phyloP scores from a whole-genome alignment of 176 grass and related monocot genomes.

The Thalia dealbata region DNA sequence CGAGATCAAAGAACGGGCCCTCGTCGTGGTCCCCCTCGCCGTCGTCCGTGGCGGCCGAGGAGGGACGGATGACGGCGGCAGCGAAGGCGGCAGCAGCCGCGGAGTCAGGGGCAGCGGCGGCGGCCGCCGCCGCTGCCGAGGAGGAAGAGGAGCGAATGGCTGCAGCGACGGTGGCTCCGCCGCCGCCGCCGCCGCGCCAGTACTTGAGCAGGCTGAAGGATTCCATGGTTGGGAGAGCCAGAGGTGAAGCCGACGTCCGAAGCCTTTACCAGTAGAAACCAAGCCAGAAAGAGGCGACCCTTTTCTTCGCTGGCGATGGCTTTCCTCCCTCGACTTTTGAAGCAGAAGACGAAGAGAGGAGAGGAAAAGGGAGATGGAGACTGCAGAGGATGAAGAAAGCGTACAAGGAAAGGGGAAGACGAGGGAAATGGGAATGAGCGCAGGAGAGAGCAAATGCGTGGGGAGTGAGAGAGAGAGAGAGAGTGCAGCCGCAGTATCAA shows the following conservation, averaged over 20 bases:
- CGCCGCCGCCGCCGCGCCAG: conserved; percentile 53
- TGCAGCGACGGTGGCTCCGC: conserved; percentile 29
- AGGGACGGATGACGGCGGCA: conserved; percentile 3
- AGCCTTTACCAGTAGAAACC: background rate
- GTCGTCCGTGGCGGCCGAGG: conserved; percentile 4
- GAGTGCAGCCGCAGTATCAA: background rate
- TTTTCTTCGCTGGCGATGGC: background rate
- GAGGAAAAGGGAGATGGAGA: background rate
- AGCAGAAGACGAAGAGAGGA: background rate
- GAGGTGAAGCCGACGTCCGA: conserved; percentile 2
- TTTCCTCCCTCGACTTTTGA: background rate
- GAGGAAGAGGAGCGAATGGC: conserved; percentile 27
- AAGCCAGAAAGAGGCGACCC: conserved; percentile 1
- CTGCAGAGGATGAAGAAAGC: background rate
- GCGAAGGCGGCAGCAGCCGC: background rate
- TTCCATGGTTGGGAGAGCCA: conserved; percentile 49
- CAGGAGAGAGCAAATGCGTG: background rate
- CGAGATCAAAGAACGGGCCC: conserved; percentile 88
- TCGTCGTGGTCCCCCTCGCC: conserved; percentile 46
- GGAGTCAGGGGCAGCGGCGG: conserved; percentile 17
- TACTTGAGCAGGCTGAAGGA: conserved; percentile 84
- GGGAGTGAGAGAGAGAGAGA: background rate
- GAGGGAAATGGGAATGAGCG: background rate
- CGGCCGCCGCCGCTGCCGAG: conserved; percentile 36
- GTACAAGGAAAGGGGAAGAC: background rate